Percentiles rank a stretch among this genome's conserved stretches.
Evolutionary conservation across 257 asterid species (phyloP).

Genomic region (Cinchona pubescens): DNA sequence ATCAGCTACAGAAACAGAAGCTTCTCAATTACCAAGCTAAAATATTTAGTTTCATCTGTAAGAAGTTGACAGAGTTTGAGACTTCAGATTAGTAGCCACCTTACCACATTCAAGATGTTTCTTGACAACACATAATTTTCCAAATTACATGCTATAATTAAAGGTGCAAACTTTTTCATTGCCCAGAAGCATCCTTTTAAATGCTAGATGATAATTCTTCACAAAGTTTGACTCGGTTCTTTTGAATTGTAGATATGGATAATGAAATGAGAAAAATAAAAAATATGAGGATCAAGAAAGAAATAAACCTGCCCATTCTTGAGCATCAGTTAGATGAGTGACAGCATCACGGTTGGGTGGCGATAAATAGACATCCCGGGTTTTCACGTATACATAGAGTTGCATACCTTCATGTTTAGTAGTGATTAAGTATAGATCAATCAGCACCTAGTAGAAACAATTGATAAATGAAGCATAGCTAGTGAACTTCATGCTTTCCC

Average conservation of each 20-base stretch:
- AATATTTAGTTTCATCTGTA: neutral
- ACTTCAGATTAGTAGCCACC: neutral
- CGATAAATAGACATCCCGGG: conserved; percentile 95
- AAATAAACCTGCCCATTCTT: conserved; percentile 97
- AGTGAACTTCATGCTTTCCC: neutral
- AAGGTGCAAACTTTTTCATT: neutral
- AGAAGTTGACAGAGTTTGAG: neutral
- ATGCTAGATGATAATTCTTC: neutral
- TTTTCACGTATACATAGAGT: conserved; percentile 96
- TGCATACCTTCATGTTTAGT: conserved; percentile 65
- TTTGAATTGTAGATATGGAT: neutral
- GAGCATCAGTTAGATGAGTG: conserved; percentile 99
- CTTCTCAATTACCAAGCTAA: neutral
- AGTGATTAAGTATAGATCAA: neutral
- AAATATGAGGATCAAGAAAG: neutral
- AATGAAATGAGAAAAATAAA: neutral
- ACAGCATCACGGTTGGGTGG: conserved; percentile 96
- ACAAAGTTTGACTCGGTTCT: neutral
- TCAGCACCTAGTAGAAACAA: neutral
- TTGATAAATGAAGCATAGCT: neutral
- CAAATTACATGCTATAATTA: neutral
- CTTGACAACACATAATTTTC: neutral
- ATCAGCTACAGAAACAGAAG: neutral
- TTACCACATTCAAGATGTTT: neutral
- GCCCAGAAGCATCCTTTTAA: neutral